Evolutionary conservation across 305 asterid genomes (phyloP).

Genomic region (Fraxinus xanthoxyloides): DNA sequence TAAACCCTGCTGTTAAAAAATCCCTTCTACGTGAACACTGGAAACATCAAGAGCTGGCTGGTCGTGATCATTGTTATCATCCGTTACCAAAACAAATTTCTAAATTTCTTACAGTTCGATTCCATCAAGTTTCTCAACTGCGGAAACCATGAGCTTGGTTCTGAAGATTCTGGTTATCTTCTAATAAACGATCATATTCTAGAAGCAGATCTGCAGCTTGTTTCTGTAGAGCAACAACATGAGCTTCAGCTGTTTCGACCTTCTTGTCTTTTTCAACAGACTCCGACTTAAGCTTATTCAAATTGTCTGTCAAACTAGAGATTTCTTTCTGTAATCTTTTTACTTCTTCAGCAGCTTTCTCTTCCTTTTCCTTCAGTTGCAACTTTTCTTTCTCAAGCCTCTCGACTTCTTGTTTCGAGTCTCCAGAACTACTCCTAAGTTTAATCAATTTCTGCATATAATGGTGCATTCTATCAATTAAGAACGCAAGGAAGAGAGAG

Average conservation of each 20-base stretch:
- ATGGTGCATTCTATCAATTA: slow-evolving; percentile 94
- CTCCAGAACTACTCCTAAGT: slow-evolving; percentile 57
- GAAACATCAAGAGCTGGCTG: background rate
- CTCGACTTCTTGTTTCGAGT: slow-evolving; percentile 64
- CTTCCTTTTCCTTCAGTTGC: slow-evolving; percentile 68
- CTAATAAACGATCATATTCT: slow-evolving; percentile 82
- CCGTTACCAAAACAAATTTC: background rate
- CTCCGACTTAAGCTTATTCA: slow-evolving; percentile 69
- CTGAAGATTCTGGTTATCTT: slow-evolving; percentile 90
- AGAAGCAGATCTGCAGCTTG: slow-evolving; percentile 85
- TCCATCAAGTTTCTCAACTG: slow-evolving; percentile 27
- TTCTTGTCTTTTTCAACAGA: slow-evolving; percentile 57
- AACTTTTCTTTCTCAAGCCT: slow-evolving; percentile 71
- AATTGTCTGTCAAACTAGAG: slow-evolving; percentile 44
- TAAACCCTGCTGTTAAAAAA: background rate
- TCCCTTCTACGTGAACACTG: background rate
- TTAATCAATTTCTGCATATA: slow-evolving; percentile 61
- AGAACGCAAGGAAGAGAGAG: slow-evolving; percentile 77
- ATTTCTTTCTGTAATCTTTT: slow-evolving; percentile 52
- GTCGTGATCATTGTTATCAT: background rate
- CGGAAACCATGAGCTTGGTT: slow-evolving; percentile 49
- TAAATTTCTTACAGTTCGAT: slow-evolving; percentile 14
- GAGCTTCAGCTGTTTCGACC: slow-evolving; percentile 79
- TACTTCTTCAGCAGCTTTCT: slow-evolving; percentile 59
- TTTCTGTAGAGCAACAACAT: slow-evolving; percentile 76